These are phyloP conservation scores for Coemansia sp. DNA, from an alignment of 192 early-diverging fungal species.

Conservation along the genomic window DNA sequence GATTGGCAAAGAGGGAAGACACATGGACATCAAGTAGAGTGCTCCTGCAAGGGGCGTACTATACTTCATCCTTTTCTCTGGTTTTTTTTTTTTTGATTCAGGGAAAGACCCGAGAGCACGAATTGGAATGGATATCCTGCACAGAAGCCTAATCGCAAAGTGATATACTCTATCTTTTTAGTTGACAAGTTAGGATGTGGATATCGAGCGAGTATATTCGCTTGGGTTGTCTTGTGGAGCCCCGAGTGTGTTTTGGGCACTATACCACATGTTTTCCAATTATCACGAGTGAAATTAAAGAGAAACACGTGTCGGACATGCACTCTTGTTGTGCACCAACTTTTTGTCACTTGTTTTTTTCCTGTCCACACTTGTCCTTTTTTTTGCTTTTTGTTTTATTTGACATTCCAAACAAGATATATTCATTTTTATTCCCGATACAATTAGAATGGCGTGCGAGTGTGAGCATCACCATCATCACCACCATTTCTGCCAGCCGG, in stretches of 20 bases:
- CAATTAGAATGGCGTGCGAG: constrained; percentile 26
- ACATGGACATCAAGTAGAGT: neutral
- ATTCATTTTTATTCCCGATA: neutral
- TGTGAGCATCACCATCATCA: constrained; percentile 16
- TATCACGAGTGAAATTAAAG: neutral
- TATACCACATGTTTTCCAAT: neutral
- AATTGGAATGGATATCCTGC: neutral
- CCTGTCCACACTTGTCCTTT: neutral
- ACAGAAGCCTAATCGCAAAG: neutral
- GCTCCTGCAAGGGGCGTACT: neutral
- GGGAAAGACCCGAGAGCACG: neutral
- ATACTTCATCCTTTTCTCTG: neutral
- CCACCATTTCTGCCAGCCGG: constrained; percentile 15
- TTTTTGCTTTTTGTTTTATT: neutral
- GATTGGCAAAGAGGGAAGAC: too few species aligned
- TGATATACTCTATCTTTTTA: too few species aligned
- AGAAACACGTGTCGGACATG: neutral
- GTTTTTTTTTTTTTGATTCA: neutral
- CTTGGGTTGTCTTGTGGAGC: neutral
- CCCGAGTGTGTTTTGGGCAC: neutral
- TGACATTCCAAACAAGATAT: neutral
- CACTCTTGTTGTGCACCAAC: too few species aligned
- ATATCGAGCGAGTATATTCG: too few species aligned
- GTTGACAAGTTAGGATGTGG: too few species aligned
- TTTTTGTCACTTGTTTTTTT: neutral